Evolutionary conservation across 352 stramenopile genomes (phyloP).

Genomic region (Pseudoperonospora humuli): DNA sequence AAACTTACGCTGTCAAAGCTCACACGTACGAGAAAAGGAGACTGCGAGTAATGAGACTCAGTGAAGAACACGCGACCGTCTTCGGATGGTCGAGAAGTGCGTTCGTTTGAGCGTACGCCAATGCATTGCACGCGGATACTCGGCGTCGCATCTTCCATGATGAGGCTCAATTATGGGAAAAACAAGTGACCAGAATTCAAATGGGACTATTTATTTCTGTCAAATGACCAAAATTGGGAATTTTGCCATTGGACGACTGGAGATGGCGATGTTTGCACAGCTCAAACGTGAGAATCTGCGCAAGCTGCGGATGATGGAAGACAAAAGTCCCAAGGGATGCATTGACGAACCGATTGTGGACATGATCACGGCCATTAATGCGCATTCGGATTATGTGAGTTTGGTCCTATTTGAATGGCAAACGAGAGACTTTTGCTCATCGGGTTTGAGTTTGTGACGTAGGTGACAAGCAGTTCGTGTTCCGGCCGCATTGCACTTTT

Average conservation of each 20-base stretch:
- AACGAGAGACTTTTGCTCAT: background rate
- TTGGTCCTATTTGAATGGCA: background rate
- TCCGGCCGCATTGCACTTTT: constrained; percentile 87
- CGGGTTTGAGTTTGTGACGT: background rate
- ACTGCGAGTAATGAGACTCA: constrained; percentile 21
- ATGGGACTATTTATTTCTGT: background rate
- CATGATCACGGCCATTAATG: constrained; percentile 84
- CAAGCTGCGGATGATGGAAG: constrained; percentile 71
- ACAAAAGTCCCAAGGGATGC: constrained; percentile 88
- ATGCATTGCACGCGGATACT: constrained; percentile 24
- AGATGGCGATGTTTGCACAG: constrained; percentile 55
- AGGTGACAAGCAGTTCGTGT: constrained; percentile 89
- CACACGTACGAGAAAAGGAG: constrained; percentile 35
- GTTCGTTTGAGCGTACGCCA: constrained; percentile 20
- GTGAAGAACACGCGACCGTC: constrained; percentile 22
- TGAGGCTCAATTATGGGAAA: background rate
- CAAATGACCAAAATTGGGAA: background rate
- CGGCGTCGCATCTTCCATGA: constrained; percentile 8
- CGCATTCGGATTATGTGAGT: constrained; percentile 73
- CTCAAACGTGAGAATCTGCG: constrained; percentile 82
- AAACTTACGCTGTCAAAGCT: constrained; percentile 44
- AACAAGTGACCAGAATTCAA: background rate
- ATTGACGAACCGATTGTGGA: constrained; percentile 86
- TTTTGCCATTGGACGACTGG: constrained; percentile 1
- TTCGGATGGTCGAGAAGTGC: background rate